Evolutionary conservation across 2,329 filamentous ascomycete species (phyloP), one percentile per base, ranked within the genome.

Genomic region (Curvularia eragrostidis): DNA sequence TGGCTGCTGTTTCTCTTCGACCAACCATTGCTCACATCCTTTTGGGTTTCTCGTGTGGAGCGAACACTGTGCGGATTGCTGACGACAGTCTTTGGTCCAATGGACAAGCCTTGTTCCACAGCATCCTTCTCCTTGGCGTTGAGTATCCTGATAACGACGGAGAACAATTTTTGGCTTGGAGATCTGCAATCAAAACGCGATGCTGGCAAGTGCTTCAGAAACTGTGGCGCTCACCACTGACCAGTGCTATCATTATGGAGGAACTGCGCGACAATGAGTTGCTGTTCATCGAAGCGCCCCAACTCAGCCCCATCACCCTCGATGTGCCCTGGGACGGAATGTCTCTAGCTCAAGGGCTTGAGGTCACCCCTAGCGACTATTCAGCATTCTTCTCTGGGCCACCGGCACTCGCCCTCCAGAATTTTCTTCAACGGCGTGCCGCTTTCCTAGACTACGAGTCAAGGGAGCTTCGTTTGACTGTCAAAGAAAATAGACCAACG

Each of bases 1-100:
- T 99, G 2, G 84, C 85, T 52, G 87, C 89, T 32, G 89, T 89
- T 24, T 88, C 90, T 1, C 85, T 89, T 66, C 86, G 88, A 66
- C 93, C 95, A 4, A 96, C 90, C 1, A 89, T 99, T 65, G 95
- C 94, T 0, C 96, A 99, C 75, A 83, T 96, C 44, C 81, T 99
- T 1, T 86, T 99, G 5, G 95, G 95, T 0, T 97, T 99, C 75
- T 85, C 85, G 54, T 96, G 92, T 68, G 86, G 87, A 42, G 85
- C 89, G 34, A 88, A 87, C 61, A 84, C 84, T 9, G 81, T 98
- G 2, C 87, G 87, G 23, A 80, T 95, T 30, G 84, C 89, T 49
- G 79, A 87, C 1, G 85, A 87, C 26, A 85, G 92, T 47, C 78
- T 90, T 2, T 96, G 97, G 75, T 85, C 88, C 12, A 82, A 85